These are phyloP conservation scores for Orychophragmus violaceus DNA, from an alignment of 345 rosid species.

Conservation along the genomic window DNA sequence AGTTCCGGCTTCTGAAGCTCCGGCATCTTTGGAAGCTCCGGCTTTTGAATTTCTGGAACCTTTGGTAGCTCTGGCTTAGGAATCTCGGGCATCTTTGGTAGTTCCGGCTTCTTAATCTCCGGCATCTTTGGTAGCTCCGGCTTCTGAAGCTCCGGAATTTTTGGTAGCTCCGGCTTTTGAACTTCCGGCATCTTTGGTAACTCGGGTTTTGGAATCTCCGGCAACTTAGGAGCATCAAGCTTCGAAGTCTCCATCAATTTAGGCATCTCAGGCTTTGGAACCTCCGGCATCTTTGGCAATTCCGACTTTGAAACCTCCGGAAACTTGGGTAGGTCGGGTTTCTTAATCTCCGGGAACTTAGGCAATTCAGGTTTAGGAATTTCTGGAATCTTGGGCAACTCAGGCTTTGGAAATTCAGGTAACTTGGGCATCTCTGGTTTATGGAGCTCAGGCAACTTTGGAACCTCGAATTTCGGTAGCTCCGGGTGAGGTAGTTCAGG, in stretches of 20 bases:
- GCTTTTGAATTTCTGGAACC: not conserved
- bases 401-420: conserved; percentile 20
- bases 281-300: not conserved
- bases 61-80: not conserved
- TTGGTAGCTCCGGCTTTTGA: not conserved
- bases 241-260: not conserved
- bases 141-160: not conserved
- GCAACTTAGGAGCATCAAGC: conserved; percentile 1
- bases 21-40: not conserved
- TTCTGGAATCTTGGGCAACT: conserved; percentile 6
- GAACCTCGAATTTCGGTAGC: not conserved
- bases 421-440: conserved; percentile 11
- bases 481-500: too few relatives aligned
- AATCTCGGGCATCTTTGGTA: not conserved
- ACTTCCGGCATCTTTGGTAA: not conserved
- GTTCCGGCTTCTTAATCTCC: not conserved
- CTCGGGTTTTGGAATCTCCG: not conserved
- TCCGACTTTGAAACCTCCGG: not conserved
- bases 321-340: not conserved
- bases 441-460: not conserved
- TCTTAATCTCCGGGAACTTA: not conserved
- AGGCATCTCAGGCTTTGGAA: conserved; percentile 18
- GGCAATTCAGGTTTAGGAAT: conserved; percentile 25
- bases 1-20: not conserved
- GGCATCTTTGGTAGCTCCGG: conserved; percentile 15